These are phyloP conservation scores for Saksenaea vasiformis DNA, from an alignment of 371 early-diverging fungal species.

Conservation along the genomic window DNA sequence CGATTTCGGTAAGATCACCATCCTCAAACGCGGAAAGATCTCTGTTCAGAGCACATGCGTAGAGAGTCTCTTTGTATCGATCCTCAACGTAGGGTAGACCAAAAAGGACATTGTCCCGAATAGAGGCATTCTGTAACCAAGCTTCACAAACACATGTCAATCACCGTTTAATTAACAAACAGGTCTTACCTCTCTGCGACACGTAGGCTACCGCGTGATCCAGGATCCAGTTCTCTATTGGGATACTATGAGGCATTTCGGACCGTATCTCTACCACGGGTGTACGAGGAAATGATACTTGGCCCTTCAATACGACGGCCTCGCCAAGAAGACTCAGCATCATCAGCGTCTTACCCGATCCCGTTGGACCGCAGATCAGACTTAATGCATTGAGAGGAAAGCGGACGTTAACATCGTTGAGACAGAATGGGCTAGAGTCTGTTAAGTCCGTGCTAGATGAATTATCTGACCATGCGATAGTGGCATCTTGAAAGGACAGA, in stretches of 20 bases:
- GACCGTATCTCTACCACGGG: slow-evolving; percentile 21
- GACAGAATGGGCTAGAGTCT: slow-evolving; percentile 31
- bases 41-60: slow-evolving; percentile 52
- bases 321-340: slow-evolving; percentile 65
- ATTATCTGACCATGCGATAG: slow-evolving; percentile 29
- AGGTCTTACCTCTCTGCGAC: slow-evolving; percentile 14
- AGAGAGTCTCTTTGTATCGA: slow-evolving; percentile 57
- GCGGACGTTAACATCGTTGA: slow-evolving; percentile 37
- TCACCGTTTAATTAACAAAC: background rate
- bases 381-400: slow-evolving; percentile 58
- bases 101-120: slow-evolving; percentile 59
- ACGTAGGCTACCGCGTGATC: slow-evolving; percentile 12
- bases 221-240: slow-evolving; percentile 9
- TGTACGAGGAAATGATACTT: slow-evolving; percentile 36
- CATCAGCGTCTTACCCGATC: slow-evolving; percentile 62
- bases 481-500: slow-evolving; percentile 41
- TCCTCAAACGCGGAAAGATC: slow-evolving; percentile 58
- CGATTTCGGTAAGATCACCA: slow-evolving; percentile 90
- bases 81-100: slow-evolving; percentile 37
- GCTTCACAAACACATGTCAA: slow-evolving; percentile 30
- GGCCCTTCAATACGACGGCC: slow-evolving; percentile 39
- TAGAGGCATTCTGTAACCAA: slow-evolving; percentile 81
- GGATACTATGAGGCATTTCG: background rate
- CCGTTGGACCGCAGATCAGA: slow-evolving; percentile 63
- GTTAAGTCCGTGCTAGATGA: background rate